Conservation (phyloP, 2,329 filamentous ascomycete genomes). For the Cercospora sojina region DNA sequence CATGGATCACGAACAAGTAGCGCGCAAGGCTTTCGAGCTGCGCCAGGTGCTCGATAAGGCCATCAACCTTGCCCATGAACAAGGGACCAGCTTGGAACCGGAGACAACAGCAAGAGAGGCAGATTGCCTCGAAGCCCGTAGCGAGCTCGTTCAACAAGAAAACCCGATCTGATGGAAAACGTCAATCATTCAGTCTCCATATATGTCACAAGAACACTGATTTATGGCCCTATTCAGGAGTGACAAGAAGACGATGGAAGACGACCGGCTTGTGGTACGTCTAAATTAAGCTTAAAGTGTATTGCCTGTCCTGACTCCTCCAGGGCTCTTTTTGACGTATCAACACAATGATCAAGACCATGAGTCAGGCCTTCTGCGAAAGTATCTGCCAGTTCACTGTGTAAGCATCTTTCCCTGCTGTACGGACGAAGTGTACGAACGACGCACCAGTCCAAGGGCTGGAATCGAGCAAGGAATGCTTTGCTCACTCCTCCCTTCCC, state of each 20-base stretch:
- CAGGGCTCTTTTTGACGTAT: background rate
- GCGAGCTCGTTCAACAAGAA: background rate
- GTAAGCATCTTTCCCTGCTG: background rate
- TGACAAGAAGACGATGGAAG: background rate
- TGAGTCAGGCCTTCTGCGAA: background rate
- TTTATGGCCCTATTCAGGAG: background rate
- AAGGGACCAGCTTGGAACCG: background rate
- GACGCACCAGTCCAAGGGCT: background rate
- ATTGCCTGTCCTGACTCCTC: background rate
- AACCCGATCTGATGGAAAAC: background rate
- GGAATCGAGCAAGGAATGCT: background rate
- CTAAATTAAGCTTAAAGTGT: background rate
- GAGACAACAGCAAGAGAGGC: background rate
- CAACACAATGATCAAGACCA: background rate
- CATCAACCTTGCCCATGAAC: background rate
- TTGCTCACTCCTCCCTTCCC: background rate
- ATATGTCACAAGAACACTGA: background rate
- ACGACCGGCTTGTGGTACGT: background rate
- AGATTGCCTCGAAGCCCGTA: background rate
- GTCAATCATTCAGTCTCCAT: background rate
- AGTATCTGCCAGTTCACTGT: background rate
- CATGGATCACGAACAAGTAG: background rate
- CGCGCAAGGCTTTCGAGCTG: background rate
- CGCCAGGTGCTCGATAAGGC: background rate
- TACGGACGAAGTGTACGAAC: background rate